Conservation (phyloP, 495 filamentous ascomycete genomes). For the Platismatia glauca region DNA sequence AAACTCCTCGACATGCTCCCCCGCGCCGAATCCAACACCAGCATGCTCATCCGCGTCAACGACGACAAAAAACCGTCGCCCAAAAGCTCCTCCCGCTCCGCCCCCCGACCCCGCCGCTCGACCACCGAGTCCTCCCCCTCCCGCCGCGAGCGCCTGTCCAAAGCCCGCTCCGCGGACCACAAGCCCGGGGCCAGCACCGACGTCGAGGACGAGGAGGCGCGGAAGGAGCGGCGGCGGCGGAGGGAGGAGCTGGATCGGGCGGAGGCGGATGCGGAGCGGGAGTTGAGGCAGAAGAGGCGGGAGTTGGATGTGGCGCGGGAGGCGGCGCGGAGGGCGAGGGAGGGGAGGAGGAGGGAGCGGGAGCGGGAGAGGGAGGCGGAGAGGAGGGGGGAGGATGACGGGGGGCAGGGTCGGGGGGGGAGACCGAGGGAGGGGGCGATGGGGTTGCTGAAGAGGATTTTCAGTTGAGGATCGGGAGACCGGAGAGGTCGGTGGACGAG, state of each 20-base stretch:
- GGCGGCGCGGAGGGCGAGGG: constrained; percentile 16
- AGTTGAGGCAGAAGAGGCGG: constrained; percentile 20
- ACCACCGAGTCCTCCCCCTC: constrained; percentile 10
- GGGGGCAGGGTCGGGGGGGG: background rate
- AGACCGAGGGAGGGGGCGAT: background rate
- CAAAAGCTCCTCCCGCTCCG: background rate
- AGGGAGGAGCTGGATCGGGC: constrained; percentile 21
- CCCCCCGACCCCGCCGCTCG: constrained; percentile 1
- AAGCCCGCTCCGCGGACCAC: constrained; percentile 12
- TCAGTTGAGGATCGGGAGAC: background rate
- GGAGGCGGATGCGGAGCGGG: constrained; percentile 18
- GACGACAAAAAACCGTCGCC: constrained; percentile 10
- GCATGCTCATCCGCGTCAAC: constrained; percentile 14
- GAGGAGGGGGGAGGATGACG: constrained; percentile 10
- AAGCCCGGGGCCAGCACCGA: constrained; percentile 5
- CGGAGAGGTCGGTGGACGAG: background rate
- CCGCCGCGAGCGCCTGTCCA: constrained; percentile 7
- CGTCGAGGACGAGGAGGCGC: constrained; percentile 14
- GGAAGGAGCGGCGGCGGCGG: constrained; percentile 14
- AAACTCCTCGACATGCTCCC: constrained; percentile 16
- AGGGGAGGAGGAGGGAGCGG: constrained; percentile 16
- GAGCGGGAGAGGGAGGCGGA: constrained; percentile 5
- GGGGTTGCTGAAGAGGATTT: background rate
- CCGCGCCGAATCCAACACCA: constrained; percentile 18
- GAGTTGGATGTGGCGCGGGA: constrained; percentile 21